Evolutionary conservation across 2,329 filamentous ascomycete genomes (phyloP).

Genomic region (Trichophyton verrucosum): DNA sequence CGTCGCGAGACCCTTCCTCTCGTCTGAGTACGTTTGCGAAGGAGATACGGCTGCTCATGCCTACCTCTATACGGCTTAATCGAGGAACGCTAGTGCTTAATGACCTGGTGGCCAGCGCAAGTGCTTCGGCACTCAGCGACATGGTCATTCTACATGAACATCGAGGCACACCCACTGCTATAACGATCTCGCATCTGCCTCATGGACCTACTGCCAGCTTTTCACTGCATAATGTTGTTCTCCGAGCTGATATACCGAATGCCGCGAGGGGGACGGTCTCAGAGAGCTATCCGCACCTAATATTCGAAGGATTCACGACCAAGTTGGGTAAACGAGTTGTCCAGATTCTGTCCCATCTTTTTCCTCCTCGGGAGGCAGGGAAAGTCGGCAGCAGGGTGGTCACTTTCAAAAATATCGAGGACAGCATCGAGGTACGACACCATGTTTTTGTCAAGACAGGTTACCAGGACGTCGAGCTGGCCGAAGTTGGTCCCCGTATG

Average conservation of each 20-base stretch:
- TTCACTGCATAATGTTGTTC: slow-evolving; percentile 80
- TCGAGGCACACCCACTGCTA: slow-evolving; percentile 76
- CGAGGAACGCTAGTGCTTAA: slow-evolving; percentile 80
- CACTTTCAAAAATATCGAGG: slow-evolving; percentile 85
- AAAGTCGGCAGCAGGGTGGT: slow-evolving; percentile 83
- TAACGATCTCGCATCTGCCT: slow-evolving; percentile 77
- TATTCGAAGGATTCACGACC: slow-evolving; percentile 87
- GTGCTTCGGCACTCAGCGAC: slow-evolving; percentile 68
- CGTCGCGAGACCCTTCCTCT: slow-evolving; percentile 74
- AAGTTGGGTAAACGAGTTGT: slow-evolving; percentile 69
- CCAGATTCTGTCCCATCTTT: slow-evolving; percentile 85
- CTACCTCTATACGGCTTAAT: slow-evolving; percentile 78
- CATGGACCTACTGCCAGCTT: slow-evolving; percentile 82
- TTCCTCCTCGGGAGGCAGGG: slow-evolving; percentile 73
- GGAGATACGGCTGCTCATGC: slow-evolving; percentile 71
- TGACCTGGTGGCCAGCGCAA: slow-evolving; percentile 71
- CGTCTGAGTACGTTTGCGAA: slow-evolving; percentile 84
- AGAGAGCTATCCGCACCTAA: slow-evolving; percentile 85
- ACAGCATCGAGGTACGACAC: slow-evolving; percentile 77
- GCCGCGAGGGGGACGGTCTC: slow-evolving; percentile 74
- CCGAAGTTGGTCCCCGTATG: slow-evolving; percentile 87
- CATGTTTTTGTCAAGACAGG: slow-evolving; percentile 90
- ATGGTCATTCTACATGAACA: slow-evolving; percentile 84
- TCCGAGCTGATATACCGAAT: slow-evolving; percentile 87
- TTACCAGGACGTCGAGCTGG: slow-evolving; percentile 76